These are phyloP conservation scores for Mortierella sp. DNA, from an alignment of 371 early-diverging fungal species.

Conservation along the genomic window DNA sequence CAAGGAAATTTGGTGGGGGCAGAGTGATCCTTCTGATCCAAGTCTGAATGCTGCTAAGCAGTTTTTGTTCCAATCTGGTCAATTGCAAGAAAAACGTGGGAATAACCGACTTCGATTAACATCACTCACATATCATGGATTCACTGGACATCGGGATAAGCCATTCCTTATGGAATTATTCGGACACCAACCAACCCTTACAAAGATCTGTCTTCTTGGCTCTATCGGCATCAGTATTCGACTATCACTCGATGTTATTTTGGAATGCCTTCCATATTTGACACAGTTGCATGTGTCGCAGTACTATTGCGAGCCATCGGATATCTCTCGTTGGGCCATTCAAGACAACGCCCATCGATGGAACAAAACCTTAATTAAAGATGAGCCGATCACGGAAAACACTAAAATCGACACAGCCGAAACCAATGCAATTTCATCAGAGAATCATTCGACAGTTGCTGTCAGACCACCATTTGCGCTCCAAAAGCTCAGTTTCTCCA, in stretches of 20 bases:
- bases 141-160: background rate
- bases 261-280: background rate
- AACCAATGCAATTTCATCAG: background rate
- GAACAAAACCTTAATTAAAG: background rate
- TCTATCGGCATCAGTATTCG: background rate
- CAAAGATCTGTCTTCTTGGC: background rate
- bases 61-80: background rate
- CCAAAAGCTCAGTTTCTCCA: background rate
- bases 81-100: background rate
- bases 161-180: background rate
- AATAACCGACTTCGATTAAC: background rate
- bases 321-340: background rate
- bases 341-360: background rate
- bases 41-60: background rate
- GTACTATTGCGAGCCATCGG: background rate
- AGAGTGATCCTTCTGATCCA: background rate
- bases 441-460: too few species aligned
- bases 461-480: slow-evolving; percentile 3
- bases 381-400: background rate
- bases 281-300: background rate
- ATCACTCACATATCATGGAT: background rate
- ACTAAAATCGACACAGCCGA: background rate
- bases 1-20: background rate
- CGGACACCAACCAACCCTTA: slow-evolving; percentile 1
- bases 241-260: background rate